Conservation (phyloP, 176 grass and related monocot species). For the Microstegium vimineum region DNA sequence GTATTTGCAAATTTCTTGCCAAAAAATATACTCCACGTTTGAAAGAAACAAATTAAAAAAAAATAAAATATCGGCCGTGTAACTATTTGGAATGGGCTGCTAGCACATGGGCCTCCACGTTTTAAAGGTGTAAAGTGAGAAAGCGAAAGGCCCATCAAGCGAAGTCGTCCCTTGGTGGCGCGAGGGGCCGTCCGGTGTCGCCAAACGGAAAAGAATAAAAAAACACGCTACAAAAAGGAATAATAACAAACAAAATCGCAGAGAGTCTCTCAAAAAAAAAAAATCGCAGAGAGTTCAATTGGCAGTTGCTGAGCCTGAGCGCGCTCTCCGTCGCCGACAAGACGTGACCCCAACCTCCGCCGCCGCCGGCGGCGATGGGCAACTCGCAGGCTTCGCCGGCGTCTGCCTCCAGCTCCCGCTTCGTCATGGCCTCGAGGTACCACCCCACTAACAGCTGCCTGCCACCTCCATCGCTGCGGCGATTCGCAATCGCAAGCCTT, state of each 20-base stretch:
- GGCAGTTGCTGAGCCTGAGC: conserved; percentile 4
- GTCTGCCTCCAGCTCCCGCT: conserved; percentile 22
- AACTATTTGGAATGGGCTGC: not conserved
- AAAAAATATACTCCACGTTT: too few species aligned
- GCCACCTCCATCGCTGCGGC: not conserved
- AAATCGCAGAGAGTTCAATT: not conserved
- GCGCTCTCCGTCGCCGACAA: conserved; percentile 7
- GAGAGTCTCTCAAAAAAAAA: not conserved
- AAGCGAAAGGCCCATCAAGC: not conserved
- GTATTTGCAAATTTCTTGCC: too few species aligned
- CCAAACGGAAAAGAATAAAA: not conserved
- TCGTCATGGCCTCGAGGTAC: conserved; percentile 59
- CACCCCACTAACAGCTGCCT: not conserved
- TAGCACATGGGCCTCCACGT: not conserved
- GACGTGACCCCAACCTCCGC: not conserved
- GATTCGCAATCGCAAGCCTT: not conserved
- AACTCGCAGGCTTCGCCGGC: conserved; percentile 61
- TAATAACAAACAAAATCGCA: too few species aligned
- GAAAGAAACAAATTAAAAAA: too few species aligned
- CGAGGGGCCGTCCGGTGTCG: not conserved
- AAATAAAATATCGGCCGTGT: not conserved
- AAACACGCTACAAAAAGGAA: too few species aligned
- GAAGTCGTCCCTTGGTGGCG: conserved; percentile 25
- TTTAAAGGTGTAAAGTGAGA: not conserved
- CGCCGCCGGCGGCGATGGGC: conserved; percentile 46